Evolutionary conservation across 225 moss, liverwort and hornwort species (phyloP).

Genomic region (Lunularia cruciata): DNA sequence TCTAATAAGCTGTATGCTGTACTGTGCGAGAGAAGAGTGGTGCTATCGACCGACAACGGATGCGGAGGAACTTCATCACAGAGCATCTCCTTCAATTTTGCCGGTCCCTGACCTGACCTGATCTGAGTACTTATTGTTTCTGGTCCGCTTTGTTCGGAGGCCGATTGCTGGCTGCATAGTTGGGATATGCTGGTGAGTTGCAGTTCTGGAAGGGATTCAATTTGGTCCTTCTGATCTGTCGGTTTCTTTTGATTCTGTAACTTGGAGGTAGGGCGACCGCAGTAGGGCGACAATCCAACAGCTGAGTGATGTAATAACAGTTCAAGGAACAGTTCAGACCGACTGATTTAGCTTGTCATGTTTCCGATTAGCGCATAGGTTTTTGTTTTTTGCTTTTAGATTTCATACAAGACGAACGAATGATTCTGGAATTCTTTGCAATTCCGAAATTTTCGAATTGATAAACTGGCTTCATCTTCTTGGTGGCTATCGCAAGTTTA

Average conservation of each 20-base stretch:
- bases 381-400: not conserved
- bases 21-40: not conserved
- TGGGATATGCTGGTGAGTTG: conserved; percentile 17
- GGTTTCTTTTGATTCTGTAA: not conserved
- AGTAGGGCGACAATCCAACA: no score
- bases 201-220: not conserved
- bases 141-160: conserved; percentile 3
- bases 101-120: no score
- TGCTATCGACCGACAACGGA: no score
- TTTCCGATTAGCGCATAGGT: not conserved
- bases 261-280: no score
- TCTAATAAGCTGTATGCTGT: no score
- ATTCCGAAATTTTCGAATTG: no score
- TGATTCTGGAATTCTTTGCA: not conserved
- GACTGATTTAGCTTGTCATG: not conserved
- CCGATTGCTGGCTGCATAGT: no score
- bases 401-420: not conserved
- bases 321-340: not conserved
- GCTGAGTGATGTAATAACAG: no score
- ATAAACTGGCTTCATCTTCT: no score
- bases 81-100: no score
- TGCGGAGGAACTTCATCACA: not conserved
- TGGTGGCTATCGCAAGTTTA: no score
- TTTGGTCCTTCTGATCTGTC: not conserved
- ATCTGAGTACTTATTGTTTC: not conserved